Evolutionary conservation across 2,329 filamentous ascomycete species (phyloP), one percentile per base, ranked within the genome.

Genomic region (Trematosphaeria pertusa): DNA sequence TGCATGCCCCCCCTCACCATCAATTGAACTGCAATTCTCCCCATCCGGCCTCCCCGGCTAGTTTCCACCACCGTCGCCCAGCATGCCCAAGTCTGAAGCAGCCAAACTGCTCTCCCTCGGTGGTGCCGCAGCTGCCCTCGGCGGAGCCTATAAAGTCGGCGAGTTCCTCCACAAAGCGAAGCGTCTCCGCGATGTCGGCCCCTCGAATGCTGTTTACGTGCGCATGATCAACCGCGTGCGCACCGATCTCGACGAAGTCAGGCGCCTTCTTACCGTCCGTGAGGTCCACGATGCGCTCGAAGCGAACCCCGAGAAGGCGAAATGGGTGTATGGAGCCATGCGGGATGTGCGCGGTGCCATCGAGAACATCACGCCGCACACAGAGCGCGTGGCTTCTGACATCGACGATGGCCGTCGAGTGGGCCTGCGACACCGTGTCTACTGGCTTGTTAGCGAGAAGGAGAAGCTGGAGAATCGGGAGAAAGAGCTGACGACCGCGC

Each of bases 361-460:
- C 11, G 65, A 70, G 54, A 67, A 69, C 52, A 72, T 73, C 50
- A 62, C 61, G 21, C 68, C 65, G 15, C 65, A 68, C 47, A 71
- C 68, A 2, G 64, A 70, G 50, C 65, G 68, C 38, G 70, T 73
- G 14, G 62, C 46, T 34, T 48, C 59, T 21, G 70, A 73, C 43
- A 46, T 69, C 36, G 61, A 70, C 19, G 62, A 61, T 8, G 69
- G 70, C 19, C 62, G 65, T 34, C 56, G 68, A n/a, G 52, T 73
- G 22, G 68, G 69, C n/a, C 37, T 72, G 19, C 54, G 66, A 33
- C 67, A 71, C 54, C 61, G 70, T 21, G 49, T 73, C 24, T 63
- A 65, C 56, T 73, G 70, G 70, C 58, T 72, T 37, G 47, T 73
- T 48, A 70, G 68, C 61, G 69, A 72, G 52, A 66, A 70, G 59